Evolutionary conservation across 2,329 filamentous ascomycete genomes (phyloP).

Genomic region (Penicillium occitanis): DNA sequence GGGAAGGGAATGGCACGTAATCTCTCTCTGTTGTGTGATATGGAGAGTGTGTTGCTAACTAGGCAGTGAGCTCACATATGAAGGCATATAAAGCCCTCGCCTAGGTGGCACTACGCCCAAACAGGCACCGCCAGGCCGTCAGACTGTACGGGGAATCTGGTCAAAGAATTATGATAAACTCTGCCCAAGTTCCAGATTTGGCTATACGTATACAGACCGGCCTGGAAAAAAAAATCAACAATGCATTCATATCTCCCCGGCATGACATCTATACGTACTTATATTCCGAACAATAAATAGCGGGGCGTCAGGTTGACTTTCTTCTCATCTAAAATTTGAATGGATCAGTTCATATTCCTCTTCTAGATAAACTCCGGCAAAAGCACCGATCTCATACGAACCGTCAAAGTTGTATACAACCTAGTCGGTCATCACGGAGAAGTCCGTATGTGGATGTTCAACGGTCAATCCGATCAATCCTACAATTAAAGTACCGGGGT

Average conservation of each 20-base stretch:
- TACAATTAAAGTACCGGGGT: neutral
- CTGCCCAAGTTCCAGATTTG: too few species aligned
- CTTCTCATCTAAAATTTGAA: neutral
- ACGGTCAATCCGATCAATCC: neutral
- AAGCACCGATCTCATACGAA: neutral
- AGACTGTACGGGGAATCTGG: too few species aligned
- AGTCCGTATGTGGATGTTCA: neutral
- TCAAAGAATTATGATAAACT: too few species aligned
- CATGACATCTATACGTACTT: neutral
- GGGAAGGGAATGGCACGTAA: too few species aligned
- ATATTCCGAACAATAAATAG: neutral
- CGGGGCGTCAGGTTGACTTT: neutral
- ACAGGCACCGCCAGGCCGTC: too few species aligned
- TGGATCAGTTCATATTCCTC: neutral
- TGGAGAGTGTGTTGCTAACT: too few species aligned
- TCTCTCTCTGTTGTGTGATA: too few species aligned
- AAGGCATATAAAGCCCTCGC: too few species aligned
- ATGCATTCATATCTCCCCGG: neutral
- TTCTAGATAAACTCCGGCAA: neutral
- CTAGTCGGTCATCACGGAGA: neutral
- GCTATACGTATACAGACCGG: too few species aligned
- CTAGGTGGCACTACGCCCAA: too few species aligned
- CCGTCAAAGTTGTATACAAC: neutral
- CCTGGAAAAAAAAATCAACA: neutral
- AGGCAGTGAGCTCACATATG: too few species aligned